Evolutionary conservation across 2,329 filamentous ascomycete genomes (phyloP).

Genomic region (Exophiala sp.): DNA sequence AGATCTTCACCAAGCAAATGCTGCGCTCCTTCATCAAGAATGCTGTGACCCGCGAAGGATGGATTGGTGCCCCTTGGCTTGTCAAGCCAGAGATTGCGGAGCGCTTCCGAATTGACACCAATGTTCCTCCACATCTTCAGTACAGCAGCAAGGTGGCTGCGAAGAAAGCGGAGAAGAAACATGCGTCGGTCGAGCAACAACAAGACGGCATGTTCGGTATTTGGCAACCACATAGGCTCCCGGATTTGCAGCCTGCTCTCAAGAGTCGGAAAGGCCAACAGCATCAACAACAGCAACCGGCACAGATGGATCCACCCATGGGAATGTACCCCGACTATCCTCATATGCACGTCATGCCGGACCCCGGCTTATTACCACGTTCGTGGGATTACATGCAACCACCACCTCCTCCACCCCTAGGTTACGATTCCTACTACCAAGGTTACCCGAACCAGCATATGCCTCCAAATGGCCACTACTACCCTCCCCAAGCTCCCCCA

Average conservation of each 20-base stretch:
- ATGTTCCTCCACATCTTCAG: conserved; percentile 76
- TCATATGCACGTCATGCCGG: conserved; percentile 46
- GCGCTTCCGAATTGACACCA: conserved; percentile 80
- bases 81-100: conserved; percentile 83
- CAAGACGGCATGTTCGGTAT: conserved; percentile 51
- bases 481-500: conserved; percentile 18
- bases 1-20: conserved; percentile 91
- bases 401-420: conserved; percentile 7
- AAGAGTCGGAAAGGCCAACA: conserved; percentile 51
- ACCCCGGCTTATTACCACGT: conserved; percentile 38
- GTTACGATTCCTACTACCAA: conserved; percentile 8
- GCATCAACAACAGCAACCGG: conserved; percentile 11
- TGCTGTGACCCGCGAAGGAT: conserved; percentile 84
- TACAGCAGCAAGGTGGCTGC: conserved; percentile 77
- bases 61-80: conserved; percentile 95
- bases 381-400: conserved; percentile 22
- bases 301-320: conserved; percentile 30
- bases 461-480: conserved; percentile 31
- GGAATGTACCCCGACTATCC: conserved; percentile 55
- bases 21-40: conserved; percentile 92
- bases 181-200: conserved; percentile 57
- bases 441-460: conserved; percentile 27
- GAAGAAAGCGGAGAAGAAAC: conserved; percentile 67
- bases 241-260: conserved; percentile 68
- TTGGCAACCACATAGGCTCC: conserved; percentile 54